These are phyloP conservation scores for Beauveria caledonica DNA, from an alignment of 2,329 filamentous ascomycete genomes.

Conservation along the genomic window DNA sequence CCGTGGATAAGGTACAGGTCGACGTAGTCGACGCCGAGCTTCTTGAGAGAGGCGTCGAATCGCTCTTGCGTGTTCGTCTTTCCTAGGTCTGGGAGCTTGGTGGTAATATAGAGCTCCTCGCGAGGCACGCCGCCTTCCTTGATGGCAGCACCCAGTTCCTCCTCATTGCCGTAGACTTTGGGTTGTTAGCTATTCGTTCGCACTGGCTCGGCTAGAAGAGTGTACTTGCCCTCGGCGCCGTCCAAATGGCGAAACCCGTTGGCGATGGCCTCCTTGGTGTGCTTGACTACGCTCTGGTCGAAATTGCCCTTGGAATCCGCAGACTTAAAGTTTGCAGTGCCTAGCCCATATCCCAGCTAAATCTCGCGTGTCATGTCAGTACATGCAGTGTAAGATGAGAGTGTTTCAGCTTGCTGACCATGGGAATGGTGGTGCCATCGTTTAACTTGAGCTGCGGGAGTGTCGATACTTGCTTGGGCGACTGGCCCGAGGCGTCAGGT, in stretches of 20 bases:
- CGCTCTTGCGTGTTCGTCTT: slow-evolving; percentile 38
- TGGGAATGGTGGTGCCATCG: slow-evolving; percentile 64
- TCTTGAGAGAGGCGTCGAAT: slow-evolving; percentile 52
- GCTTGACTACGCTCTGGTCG: slow-evolving; percentile 43
- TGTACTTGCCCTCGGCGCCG: slow-evolving; percentile 54
- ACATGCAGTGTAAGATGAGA: slow-evolving; percentile 12
- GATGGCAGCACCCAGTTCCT: slow-evolving; percentile 64
- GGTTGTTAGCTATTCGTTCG: neutral
- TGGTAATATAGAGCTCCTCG: slow-evolving; percentile 60
- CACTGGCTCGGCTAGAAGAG: neutral
- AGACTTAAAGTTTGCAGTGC: slow-evolving; percentile 58
- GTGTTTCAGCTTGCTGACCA: slow-evolving; percentile 34
- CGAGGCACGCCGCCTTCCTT: slow-evolving; percentile 56
- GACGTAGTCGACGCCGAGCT: slow-evolving; percentile 61
- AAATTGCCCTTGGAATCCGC: slow-evolving; percentile 33
- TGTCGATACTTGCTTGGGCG: slow-evolving; percentile 32
- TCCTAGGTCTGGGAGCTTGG: slow-evolving; percentile 41
- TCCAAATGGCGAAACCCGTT: slow-evolving; percentile 68
- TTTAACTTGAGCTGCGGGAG: slow-evolving; percentile 60
- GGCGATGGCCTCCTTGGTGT: slow-evolving; percentile 54
- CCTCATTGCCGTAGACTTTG: slow-evolving; percentile 55
- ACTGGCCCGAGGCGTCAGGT: slow-evolving; percentile 29
- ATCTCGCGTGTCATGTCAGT: neutral
- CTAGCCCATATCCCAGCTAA: slow-evolving; percentile 63
- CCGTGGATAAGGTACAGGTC: slow-evolving; percentile 61